Evolutionary conservation across 192 early-diverging fungal species (phyloP).

Genomic region (Backusella morwellensis): DNA sequence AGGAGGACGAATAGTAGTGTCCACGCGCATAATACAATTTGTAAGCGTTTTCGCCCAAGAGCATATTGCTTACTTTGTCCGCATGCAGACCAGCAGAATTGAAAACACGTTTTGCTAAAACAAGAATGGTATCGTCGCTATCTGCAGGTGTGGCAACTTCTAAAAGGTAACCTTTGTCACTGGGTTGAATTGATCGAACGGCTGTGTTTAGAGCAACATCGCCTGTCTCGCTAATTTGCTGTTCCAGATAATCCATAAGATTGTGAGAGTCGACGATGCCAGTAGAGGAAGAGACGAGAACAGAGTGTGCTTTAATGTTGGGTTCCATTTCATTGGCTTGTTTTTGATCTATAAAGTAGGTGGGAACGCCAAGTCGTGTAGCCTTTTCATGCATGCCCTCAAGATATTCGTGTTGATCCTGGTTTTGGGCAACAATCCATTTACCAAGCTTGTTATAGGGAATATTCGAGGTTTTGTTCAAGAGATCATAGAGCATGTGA

Average conservation of each 20-base stretch:
- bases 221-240: conserved; percentile 45
- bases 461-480: conserved; percentile 43
- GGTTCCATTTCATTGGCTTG: conserved; percentile 56
- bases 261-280: conserved; percentile 83
- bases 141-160: conserved; percentile 49
- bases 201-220: conserved; percentile 52
- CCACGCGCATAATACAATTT: conserved; percentile 76
- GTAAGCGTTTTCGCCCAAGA: conserved; percentile 38
- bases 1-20: conserved; percentile 60
- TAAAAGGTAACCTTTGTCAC: conserved; percentile 42
- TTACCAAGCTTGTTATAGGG: conserved; percentile 63
- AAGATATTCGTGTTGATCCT: conserved; percentile 53
- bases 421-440: conserved; percentile 72
- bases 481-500: conserved; percentile 63
- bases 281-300: conserved; percentile 67
- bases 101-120: conserved; percentile 61
- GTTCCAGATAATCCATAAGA: conserved; percentile 62
- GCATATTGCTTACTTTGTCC: conserved; percentile 56
- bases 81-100: conserved; percentile 79
- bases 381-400: conserved; percentile 54
- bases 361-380: conserved; percentile 47
- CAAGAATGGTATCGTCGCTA: conserved; percentile 37
- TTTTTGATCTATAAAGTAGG: conserved; percentile 44
- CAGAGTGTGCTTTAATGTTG: conserved; percentile 49
- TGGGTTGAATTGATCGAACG: conserved; percentile 43